phyloP scores from a whole-genome alignment of 768 basidiomycete species.

The Phaffia australis region DNA sequence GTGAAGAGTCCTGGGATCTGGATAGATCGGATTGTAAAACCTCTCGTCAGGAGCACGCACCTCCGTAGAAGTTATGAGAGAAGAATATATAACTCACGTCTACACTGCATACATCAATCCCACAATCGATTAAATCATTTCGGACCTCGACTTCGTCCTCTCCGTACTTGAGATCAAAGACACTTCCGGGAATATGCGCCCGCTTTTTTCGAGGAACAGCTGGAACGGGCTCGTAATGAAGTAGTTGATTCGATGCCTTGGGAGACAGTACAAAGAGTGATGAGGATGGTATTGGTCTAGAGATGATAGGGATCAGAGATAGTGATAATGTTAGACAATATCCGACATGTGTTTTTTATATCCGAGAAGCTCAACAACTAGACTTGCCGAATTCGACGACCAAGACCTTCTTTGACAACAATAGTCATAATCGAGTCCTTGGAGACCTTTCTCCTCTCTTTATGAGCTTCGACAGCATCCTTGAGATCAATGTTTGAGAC shows the following conservation, averaged over 20 bases:
- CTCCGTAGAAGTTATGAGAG: not conserved
- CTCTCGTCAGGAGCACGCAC: not conserved
- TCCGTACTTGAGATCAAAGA: constrained; percentile 25
- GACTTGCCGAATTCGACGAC: constrained; percentile 28
- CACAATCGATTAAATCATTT: constrained; percentile 76
- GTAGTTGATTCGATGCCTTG: constrained; percentile 25
- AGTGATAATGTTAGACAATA: constrained; percentile 1
- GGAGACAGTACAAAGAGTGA: constrained; percentile 22
- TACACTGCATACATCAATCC: constrained; percentile 85
- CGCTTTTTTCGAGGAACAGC: constrained; percentile 56
- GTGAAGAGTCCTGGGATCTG: constrained; percentile 92
- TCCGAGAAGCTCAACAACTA: constrained; percentile 43
- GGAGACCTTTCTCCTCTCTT: constrained; percentile 70
- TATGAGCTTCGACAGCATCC: constrained; percentile 78
- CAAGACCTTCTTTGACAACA: constrained; percentile 64
- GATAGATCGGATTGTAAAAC: not conserved
- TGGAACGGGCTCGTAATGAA: constrained; percentile 70
- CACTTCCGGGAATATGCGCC: constrained; percentile 50
- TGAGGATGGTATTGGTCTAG: constrained; percentile 23
- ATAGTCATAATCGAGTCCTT: constrained; percentile 96
- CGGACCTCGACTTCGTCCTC: constrained; percentile 62
- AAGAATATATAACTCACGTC: constrained; percentile 49
- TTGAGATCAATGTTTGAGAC: constrained; percentile 87
- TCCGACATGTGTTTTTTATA: constrained; percentile 44
- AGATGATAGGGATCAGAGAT: not conserved